Evolutionary conservation across 441 rosid genomes (phyloP).

Genomic region (Metrosideros polymorpha): DNA sequence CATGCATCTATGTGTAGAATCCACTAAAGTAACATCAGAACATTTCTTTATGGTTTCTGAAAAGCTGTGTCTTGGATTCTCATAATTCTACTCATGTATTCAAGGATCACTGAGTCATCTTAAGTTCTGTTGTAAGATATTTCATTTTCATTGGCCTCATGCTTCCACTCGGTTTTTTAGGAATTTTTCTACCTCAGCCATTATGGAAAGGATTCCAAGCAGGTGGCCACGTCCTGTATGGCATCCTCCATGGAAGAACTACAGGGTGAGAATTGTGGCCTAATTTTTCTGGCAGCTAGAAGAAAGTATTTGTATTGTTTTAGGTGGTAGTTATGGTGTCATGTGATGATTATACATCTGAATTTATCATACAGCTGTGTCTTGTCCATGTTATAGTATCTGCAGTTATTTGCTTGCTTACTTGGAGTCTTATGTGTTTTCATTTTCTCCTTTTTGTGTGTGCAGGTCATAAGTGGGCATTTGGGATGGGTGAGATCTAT

Average conservation of each 20-base stretch:
- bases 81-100: not conserved
- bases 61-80: not conserved
- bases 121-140: not conserved
- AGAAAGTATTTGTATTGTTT: not conserved
- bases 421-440: not conserved
- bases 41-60: not conserved
- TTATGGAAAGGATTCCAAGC: slow-evolving; percentile 94
- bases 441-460: not conserved
- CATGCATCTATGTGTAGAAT: not conserved
- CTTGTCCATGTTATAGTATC: not conserved
- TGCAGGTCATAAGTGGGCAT: slow-evolving; percentile 82
- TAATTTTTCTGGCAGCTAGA: not conserved
- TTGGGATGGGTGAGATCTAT: slow-evolving; percentile 97
- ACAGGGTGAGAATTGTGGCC: slow-evolving; percentile 47
- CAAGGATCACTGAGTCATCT: not conserved
- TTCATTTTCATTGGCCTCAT: slow-evolving; percentile 1
- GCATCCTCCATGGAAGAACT: slow-evolving; percentile 99
- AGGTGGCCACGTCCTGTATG: slow-evolving; percentile 98
- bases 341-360: not conserved
- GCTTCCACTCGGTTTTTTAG: slow-evolving; percentile 15
- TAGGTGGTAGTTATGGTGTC: not conserved
- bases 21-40: not conserved
- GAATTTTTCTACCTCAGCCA: slow-evolving; percentile 63
- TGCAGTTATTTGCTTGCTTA: not conserved
- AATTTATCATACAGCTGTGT: not conserved